Evolutionary conservation across 345 rosid species (phyloP).

Genomic region (Dovyalis caffra): DNA sequence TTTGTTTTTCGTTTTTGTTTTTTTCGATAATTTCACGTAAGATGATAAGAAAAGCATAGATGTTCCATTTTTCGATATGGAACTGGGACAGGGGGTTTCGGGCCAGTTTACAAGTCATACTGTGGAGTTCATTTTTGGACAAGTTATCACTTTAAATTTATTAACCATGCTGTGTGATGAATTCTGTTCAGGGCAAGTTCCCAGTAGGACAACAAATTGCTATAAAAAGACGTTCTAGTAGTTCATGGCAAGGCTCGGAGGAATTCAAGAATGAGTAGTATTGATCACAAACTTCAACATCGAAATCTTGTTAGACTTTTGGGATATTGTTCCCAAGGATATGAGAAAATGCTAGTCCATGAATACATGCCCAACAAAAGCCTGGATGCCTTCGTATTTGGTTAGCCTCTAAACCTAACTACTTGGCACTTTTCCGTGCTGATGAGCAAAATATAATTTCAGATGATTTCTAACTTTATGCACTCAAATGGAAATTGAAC

Average conservation of each 20-base stretch:
- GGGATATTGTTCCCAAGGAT: slow-evolving; percentile 47
- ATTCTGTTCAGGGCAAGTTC: slow-evolving; percentile 37
- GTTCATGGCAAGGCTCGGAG: slow-evolving; percentile 55
- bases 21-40: slow-evolving; percentile 20
- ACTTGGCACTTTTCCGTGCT: not conserved
- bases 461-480: not conserved
- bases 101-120: slow-evolving; percentile 74
- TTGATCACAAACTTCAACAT: slow-evolving; percentile 61
- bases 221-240: slow-evolving; percentile 54
- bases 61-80: slow-evolving; percentile 40
- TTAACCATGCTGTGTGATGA: not conserved
- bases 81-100: slow-evolving; percentile 57
- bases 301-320: slow-evolving; percentile 53
- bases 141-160: too few relatives aligned
- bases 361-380: too few relatives aligned
- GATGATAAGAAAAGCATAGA: slow-evolving; percentile 44
- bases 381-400: slow-evolving; percentile 45
- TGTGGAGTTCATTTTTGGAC: too few relatives aligned
- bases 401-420: slow-evolving; percentile 29
- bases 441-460: not conserved
- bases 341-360: slow-evolving; percentile 56
- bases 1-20: too few relatives aligned
- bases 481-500: not conserved
- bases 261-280: slow-evolving; percentile 60
- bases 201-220: slow-evolving; percentile 55